Evolutionary conservation across 805 yeast species (phyloP).

Genomic region (Aciculoconidium aculeatum): DNA sequence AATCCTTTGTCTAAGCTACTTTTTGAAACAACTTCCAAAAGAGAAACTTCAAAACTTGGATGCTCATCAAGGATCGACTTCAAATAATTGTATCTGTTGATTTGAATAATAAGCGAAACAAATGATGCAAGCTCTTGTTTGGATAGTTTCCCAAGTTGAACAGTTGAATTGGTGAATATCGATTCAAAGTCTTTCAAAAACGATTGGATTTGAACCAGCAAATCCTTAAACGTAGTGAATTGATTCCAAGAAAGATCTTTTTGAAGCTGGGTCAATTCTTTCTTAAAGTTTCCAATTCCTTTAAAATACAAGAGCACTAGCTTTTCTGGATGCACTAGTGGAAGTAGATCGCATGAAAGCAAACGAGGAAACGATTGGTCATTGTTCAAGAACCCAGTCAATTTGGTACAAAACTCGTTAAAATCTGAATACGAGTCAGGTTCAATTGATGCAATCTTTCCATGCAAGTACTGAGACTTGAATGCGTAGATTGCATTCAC

Average conservation of each 20-base stretch:
- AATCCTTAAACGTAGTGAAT: slow-evolving; percentile 10
- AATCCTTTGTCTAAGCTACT: too few species aligned
- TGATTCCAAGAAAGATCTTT: slow-evolving; percentile 16
- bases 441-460: slow-evolving; percentile 14
- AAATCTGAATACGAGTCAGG: too few species aligned
- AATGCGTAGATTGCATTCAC: slow-evolving; percentile 22
- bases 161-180: neutral
- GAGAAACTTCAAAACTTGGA: slow-evolving; percentile 8
- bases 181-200: neutral
- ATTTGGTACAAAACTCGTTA: slow-evolving; percentile 13
- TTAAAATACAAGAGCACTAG: slow-evolving; percentile 11
- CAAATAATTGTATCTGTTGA: slow-evolving; percentile 20
- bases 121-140: too few species aligned
- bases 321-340: too few species aligned
- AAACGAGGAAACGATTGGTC: too few species aligned
- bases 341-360: too few species aligned
- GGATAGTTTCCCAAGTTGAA: too few species aligned
- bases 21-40: too few species aligned
- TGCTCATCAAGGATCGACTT: slow-evolving; percentile 12
- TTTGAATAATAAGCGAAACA: slow-evolving; percentile 13
- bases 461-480: slow-evolving; percentile 15
- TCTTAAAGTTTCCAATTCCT: slow-evolving; percentile 14
- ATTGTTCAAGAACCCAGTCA: slow-evolving; percentile 15
- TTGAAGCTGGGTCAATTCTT: slow-evolving; percentile 17
- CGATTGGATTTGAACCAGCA: slow-evolving; percentile 7